These are phyloP conservation scores for Zarea fungicola DNA, from an alignment of 2,329 filamentous ascomycete genomes.

Conservation along the genomic window DNA sequence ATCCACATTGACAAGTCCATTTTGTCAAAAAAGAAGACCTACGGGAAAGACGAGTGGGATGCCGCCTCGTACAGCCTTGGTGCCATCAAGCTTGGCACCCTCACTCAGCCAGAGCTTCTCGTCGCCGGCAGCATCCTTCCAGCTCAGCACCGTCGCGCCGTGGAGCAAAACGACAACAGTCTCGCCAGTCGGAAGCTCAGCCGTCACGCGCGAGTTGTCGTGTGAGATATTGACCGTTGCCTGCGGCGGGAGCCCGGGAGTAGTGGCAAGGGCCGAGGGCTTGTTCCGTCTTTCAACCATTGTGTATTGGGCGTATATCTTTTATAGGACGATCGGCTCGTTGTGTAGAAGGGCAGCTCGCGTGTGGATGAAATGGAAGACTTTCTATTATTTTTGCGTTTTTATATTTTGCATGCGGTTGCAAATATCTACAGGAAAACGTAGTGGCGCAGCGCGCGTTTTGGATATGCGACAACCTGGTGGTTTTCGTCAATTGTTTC, in stretches of 20 bases:
- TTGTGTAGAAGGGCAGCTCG: no score
- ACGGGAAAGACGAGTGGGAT: slow-evolving; percentile 93
- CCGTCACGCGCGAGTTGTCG: slow-evolving; percentile 67
- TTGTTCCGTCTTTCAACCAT: slow-evolving; percentile 86
- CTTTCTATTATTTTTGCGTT: no score
- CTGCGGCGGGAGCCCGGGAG: slow-evolving; percentile 68
- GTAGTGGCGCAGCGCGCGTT: neutral
- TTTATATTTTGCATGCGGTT: no score
- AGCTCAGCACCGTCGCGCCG: slow-evolving; percentile 87
- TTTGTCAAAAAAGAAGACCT: slow-evolving; percentile 28
- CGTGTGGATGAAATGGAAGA: no score
- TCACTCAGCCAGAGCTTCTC: slow-evolving; percentile 88
- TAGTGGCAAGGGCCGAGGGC: slow-evolving; percentile 68
- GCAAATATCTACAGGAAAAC: no score
- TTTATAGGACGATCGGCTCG: no score
- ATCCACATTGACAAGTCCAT: no score
- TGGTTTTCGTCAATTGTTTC: neutral
- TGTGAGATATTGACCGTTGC: slow-evolving; percentile 70
- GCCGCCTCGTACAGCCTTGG: slow-evolving; percentile 83
- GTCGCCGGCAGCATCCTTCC: slow-evolving; percentile 73
- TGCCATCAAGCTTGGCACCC: slow-evolving; percentile 74
- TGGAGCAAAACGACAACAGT: slow-evolving; percentile 81
- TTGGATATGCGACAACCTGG: neutral
- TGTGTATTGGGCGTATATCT: neutral
- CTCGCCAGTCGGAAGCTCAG: slow-evolving; percentile 79